These are phyloP conservation scores for Trichoderma citrinoviride DNA, from an alignment of 2,329 filamentous ascomycete genomes.

Conservation along the genomic window DNA sequence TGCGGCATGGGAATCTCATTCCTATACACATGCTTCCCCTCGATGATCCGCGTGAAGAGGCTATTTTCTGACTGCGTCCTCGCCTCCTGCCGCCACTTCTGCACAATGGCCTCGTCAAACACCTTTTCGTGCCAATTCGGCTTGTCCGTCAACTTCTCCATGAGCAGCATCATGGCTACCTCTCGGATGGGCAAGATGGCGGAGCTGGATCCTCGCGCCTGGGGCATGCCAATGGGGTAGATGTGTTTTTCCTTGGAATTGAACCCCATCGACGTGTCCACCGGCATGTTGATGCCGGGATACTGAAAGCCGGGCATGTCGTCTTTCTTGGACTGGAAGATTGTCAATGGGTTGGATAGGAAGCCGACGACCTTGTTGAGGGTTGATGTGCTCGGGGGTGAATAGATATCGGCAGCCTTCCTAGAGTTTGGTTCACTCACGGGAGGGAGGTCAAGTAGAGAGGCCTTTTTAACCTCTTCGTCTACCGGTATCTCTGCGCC, in stretches of 20 bases:
- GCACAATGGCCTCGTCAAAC: slow-evolving; percentile 28
- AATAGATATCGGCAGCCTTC: not conserved
- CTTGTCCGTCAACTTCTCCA: slow-evolving; percentile 32
- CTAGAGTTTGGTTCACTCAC: not conserved
- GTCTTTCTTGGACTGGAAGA: not conserved
- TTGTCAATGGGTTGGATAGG: not conserved
- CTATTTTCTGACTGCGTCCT: slow-evolving; percentile 14
- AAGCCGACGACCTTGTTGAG: not conserved
- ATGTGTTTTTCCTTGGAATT: not conserved
- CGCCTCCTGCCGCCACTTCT: slow-evolving; percentile 29
- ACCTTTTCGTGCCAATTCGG: slow-evolving; percentile 31
- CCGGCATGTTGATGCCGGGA: slow-evolving; percentile 8
- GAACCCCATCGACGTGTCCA: not conserved
- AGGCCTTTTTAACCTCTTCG: not conserved
- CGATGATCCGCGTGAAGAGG: slow-evolving; percentile 20
- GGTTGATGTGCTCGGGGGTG: not conserved
- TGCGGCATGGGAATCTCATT: slow-evolving; percentile 6
- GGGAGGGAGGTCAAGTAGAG: not conserved
- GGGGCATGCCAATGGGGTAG: slow-evolving; percentile 19
- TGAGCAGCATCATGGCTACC: slow-evolving; percentile 30
- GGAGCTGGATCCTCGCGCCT: not conserved
- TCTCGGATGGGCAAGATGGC: slow-evolving; percentile 23
- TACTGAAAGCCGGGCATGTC: slow-evolving; percentile 13
- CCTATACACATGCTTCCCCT: not conserved
- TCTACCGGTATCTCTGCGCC: not conserved